phyloP scores from a whole-genome alignment of 129 eudicot species.

The Centrapalus pauciflorus region DNA sequence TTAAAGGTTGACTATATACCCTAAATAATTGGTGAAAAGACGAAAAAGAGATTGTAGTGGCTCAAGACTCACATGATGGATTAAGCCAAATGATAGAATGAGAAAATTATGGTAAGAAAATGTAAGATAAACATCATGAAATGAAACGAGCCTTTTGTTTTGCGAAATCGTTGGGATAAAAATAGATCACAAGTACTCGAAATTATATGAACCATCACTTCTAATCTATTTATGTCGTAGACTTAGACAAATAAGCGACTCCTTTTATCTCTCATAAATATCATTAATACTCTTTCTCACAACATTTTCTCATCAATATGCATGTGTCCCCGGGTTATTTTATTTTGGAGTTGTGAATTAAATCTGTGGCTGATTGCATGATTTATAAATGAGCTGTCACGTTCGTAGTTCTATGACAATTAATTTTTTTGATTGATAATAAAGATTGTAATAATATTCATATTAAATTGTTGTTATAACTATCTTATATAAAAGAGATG shows the following conservation, averaged over 20 bases:
- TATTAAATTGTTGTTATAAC: too few relatives aligned
- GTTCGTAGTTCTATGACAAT: too few relatives aligned
- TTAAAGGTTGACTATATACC: slow-evolving; percentile 23
- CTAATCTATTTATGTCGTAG: slow-evolving; percentile 7
- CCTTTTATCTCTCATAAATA: slow-evolving; percentile 7
- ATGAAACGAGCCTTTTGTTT: slow-evolving; percentile 15
- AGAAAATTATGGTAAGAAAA: slow-evolving; percentile 1
- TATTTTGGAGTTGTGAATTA: too few relatives aligned
- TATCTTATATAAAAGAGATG: too few relatives aligned
- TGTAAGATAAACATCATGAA: background rate
- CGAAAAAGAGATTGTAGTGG: slow-evolving; percentile 16
- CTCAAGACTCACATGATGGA: slow-evolving; percentile 23
- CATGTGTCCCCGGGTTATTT: too few relatives aligned
- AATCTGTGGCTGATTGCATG: too few relatives aligned
- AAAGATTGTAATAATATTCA: too few relatives aligned
- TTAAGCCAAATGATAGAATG: slow-evolving; percentile 10
- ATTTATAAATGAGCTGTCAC: too few relatives aligned
- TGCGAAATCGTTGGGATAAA: slow-evolving; percentile 15
- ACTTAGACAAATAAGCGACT: slow-evolving; percentile 17
- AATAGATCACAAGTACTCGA: slow-evolving; percentile 3
- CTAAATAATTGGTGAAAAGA: slow-evolving; percentile 26
- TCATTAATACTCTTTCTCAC: background rate
- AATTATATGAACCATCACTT: background rate
- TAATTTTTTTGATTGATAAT: too few relatives aligned
- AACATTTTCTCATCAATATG: background rate